Conservation (phyloP, 164 flowering plant species). For the Echeveria elegans region DNA sequence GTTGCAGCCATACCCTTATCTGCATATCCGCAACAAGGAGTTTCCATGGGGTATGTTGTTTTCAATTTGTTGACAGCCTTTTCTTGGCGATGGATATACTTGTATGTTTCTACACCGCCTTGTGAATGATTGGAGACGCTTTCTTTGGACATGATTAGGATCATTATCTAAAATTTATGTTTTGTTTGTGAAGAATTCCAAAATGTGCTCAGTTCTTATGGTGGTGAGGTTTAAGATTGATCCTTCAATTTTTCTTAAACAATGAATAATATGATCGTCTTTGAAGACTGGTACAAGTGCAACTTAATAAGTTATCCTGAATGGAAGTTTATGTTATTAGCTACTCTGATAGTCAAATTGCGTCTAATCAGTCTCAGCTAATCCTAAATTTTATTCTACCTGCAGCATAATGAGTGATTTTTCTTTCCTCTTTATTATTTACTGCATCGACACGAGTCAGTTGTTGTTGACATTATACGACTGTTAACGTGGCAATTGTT, state of each 20-base stretch:
- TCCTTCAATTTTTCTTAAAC: not conserved
- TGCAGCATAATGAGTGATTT: not conserved
- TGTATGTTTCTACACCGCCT: not conserved
- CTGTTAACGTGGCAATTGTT: no score
- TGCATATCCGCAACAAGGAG: slow-evolving; percentile 93
- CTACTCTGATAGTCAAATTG: not conserved
- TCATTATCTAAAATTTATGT: not conserved
- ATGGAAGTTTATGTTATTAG: not conserved
- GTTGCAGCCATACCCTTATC: slow-evolving; percentile 68
- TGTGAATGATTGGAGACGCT: no score
- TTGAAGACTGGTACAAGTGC: not conserved
- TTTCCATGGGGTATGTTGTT: slow-evolving; percentile 81
- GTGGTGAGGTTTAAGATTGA: not conserved
- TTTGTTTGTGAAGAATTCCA: not conserved
- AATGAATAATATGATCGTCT: not conserved
- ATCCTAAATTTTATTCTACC: not conserved
- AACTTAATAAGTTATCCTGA: not conserved
- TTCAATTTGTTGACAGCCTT: not conserved
- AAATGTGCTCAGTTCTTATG: not conserved
- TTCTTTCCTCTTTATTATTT: no score
- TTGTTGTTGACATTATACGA: no score
- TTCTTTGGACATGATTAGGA: not conserved
- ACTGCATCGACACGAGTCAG: no score
- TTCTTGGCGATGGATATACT: not conserved
- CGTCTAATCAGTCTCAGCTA: no score